Percentiles rank a stretch among this genome's conserved stretches.
Conservation (phyloP, 148 eudicot species). For the Cornus kousa region DNA sequence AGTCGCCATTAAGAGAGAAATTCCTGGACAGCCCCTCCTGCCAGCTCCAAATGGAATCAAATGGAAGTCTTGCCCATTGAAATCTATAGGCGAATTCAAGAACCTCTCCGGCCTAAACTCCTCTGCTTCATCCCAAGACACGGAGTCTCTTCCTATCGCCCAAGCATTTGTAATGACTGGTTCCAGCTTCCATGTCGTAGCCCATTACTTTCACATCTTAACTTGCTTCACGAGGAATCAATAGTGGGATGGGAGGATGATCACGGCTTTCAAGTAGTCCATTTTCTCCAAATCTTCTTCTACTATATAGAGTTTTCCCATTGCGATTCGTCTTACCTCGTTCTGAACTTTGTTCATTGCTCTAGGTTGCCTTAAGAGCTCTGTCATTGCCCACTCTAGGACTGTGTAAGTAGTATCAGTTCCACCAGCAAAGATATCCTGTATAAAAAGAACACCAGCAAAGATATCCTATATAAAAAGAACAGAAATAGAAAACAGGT, state of each 20-base stretch:
- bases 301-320: slow-evolving; percentile 17
- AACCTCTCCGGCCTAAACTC: slow-evolving; percentile 46
- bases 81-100: slow-evolving; percentile 23
- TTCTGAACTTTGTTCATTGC: slow-evolving; percentile 30
- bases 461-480: slow-evolving; percentile 42
- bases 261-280: slow-evolving; percentile 43
- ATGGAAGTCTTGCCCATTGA: slow-evolving; percentile 30
- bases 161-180: slow-evolving; percentile 34
- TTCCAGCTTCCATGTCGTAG: slow-evolving; percentile 28
- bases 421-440: slow-evolving; percentile 55
- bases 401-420: slow-evolving; percentile 38
- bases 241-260: slow-evolving; percentile 32
- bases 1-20: slow-evolving; percentile 24
- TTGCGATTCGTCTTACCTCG: slow-evolving; percentile 34
- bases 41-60: slow-evolving; percentile 44
- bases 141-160: slow-evolving; percentile 35
- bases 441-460: slow-evolving; percentile 19
- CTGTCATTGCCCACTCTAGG: slow-evolving; percentile 54
- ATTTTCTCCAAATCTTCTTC: slow-evolving; percentile 42
- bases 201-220: slow-evolving; percentile 28
- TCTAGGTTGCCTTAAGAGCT: slow-evolving; percentile 38
- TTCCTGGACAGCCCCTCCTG: slow-evolving; percentile 37
- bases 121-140: slow-evolving; percentile 29
- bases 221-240: slow-evolving; percentile 21
- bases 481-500: not conserved